Evolutionary conservation across 139 green algal species (phyloP).

Genomic region (Picochlorum sp.): DNA sequence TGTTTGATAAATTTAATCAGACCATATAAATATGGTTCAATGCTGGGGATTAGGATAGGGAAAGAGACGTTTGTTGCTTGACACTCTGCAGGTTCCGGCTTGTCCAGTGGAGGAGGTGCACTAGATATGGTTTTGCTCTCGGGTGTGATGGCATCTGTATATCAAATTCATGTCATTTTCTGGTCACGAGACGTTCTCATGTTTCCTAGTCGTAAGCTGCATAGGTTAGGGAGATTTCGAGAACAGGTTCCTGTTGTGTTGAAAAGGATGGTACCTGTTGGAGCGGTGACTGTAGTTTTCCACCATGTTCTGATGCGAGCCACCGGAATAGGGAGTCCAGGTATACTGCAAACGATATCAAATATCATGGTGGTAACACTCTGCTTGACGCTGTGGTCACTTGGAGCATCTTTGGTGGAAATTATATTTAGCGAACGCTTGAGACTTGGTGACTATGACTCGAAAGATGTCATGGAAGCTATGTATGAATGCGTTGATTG

Average conservation of each 20-base stretch:
- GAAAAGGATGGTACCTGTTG: neutral
- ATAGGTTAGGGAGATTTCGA: slow-evolving; percentile 34
- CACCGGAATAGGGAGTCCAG: neutral
- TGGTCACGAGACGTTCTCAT: slow-evolving; percentile 28
- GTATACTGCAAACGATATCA: neutral
- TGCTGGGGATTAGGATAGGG: too few relatives aligned
- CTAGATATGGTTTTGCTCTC: neutral
- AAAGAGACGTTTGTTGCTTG: too few relatives aligned
- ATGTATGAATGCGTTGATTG: slow-evolving; percentile 11
- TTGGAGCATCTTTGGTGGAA: slow-evolving; percentile 10
- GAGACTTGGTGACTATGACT: slow-evolving; percentile 14
- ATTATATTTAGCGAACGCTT: slow-evolving; percentile 32
- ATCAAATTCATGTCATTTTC: slow-evolving; percentile 8
- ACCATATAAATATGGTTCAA: too few relatives aligned
- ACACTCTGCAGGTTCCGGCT: too few relatives aligned
- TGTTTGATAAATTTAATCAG: too few relatives aligned
- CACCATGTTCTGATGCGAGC: neutral
- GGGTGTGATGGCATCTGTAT: slow-evolving; percentile 2
- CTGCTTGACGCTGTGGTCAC: slow-evolving; percentile 5
- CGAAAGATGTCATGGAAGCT: slow-evolving; percentile 6
- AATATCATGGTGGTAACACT: neutral
- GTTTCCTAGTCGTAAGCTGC: slow-evolving; percentile 29
- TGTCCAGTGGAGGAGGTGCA: too few relatives aligned
- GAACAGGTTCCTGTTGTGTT: slow-evolving; percentile 1
- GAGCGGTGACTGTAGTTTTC: neutral